Evolutionary conservation across 306 rosid genomes (phyloP), one percentile per base, ranked within the genome.

Genomic region (Pyrus communis): DNA sequence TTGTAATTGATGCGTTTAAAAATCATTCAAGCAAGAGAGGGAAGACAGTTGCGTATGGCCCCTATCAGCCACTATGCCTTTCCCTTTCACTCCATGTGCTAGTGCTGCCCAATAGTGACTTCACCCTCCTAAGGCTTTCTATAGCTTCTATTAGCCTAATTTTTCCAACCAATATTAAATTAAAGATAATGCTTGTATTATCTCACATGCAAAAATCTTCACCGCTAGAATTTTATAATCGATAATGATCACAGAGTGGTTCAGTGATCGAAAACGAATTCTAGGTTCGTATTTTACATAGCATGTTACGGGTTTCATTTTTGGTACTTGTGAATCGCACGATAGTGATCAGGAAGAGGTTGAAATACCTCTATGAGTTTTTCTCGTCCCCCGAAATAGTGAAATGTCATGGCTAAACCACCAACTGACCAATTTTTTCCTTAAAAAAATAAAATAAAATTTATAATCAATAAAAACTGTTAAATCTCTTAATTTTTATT

Each of bases 81-180:
- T 17, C 86, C n/a, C 85, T 89, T 85, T 83, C 84, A 31, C 19
- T 79, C 74, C 91, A 89, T 89, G 89, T 89, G 91, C 77, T 67
- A 4, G 80, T 78, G 81, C 77, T 79, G 84, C 67, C 85, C 83
- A 81, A 81, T 31, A 43, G 79, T 77, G 74, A 60, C 73, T 46
- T 7, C 22, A 67, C 51, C 67, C 58, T 19, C 10, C 30, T 69
- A 30, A 30, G 28, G 69, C 62, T 58, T 35, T 35, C 0, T 61
- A 35, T 19, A 15, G 23, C 59, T 42, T 42, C 22, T 18, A 54
- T 19, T 2, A 54, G 59, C 22, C 22, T 19, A 54, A 54, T 18
- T 54, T 54, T 54, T 38, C 9, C 42, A 38, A 7, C 42, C 42
- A 38, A 38, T 38, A 38, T 7, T 38, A 38, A 0, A 38, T 38